Conservation (phyloP, 768 basidiomycete genomes). For the Calocera viscosa region DNA sequence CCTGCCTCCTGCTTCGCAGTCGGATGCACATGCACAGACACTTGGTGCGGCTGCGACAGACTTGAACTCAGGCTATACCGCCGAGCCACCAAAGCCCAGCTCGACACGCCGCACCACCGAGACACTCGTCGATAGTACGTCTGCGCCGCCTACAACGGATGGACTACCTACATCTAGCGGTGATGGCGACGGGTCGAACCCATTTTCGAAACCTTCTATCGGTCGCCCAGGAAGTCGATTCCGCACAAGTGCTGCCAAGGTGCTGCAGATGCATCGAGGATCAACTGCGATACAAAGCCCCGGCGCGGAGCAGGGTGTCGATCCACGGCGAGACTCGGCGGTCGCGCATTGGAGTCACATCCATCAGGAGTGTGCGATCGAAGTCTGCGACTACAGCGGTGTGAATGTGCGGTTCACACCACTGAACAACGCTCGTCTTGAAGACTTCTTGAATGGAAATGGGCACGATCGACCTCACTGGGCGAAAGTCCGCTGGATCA, state of each 20-base stretch:
- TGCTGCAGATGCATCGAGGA: constrained; percentile 50
- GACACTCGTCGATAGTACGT: too few species aligned
- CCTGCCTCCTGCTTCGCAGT: too few species aligned
- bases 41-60: too few species aligned
- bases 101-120: too few species aligned
- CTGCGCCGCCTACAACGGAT: too few species aligned
- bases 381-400: constrained; percentile 53
- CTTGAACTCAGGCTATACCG: too few species aligned
- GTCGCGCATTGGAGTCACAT: constrained; percentile 46
- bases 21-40: too few species aligned
- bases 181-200: too few species aligned
- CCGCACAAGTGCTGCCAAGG: constrained; percentile 43
- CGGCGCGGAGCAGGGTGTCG: constrained; percentile 60
- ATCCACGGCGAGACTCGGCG: constrained; percentile 49
- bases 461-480: constrained; percentile 40
- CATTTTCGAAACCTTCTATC: too few species aligned
- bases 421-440: constrained; percentile 51
- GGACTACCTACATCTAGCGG: too few species aligned
- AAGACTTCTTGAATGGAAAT: constrained; percentile 39
- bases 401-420: constrained; percentile 40
- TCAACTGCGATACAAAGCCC: constrained; percentile 32
- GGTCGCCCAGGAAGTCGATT: constrained; percentile 28
- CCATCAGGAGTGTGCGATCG: constrained; percentile 48
- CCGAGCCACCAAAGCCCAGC: too few species aligned
- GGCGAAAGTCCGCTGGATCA: constrained; percentile 65